A percentile compares a stretch with the other conserved stretches of the same genome.
phyloP scores from a whole-genome alignment of 2,329 filamentous ascomycete species.

The Cercospora zeina region DNA sequence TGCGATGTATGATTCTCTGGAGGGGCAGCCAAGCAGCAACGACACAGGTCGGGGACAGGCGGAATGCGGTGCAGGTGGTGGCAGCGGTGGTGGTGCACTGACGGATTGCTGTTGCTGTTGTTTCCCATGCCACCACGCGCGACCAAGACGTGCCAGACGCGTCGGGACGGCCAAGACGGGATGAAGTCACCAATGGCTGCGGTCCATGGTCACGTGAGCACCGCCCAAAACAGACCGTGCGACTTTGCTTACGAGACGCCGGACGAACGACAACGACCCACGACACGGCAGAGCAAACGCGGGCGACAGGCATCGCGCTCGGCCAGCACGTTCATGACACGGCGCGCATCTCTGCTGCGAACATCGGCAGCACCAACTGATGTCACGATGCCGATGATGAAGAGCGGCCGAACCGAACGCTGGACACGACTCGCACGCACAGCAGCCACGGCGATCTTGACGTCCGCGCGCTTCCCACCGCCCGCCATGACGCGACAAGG shows the following conservation, averaged over 20 bases:
- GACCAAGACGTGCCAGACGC: constrained; percentile 9
- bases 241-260: not conserved
- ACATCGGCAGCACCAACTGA: constrained; percentile 7
- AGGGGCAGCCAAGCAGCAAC: not conserved
- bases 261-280: too few relatives aligned
- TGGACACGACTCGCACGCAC: constrained; percentile 16
- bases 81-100: not conserved
- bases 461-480: constrained; percentile 14
- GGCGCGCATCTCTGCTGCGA: not conserved
- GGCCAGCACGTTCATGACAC: not conserved
- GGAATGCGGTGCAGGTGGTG: not conserved
- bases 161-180: not conserved
- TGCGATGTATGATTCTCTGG: not conserved
- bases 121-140: not conserved
- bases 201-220: not conserved
- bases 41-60: not conserved
- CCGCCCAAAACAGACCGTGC: not conserved
- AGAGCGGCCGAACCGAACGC: too few relatives aligned
- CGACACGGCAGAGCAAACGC: too few relatives aligned
- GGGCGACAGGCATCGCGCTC: not conserved
- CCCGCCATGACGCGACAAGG: constrained; percentile 10
- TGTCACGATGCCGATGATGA: constrained; percentile 13
- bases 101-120: constrained; percentile 14
- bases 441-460: constrained; percentile 16
- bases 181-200: constrained; percentile 2